These are phyloP conservation scores for Tulasnella sp. DNA, from an alignment of 768 basidiomycete genomes.

Conservation along the genomic window DNA sequence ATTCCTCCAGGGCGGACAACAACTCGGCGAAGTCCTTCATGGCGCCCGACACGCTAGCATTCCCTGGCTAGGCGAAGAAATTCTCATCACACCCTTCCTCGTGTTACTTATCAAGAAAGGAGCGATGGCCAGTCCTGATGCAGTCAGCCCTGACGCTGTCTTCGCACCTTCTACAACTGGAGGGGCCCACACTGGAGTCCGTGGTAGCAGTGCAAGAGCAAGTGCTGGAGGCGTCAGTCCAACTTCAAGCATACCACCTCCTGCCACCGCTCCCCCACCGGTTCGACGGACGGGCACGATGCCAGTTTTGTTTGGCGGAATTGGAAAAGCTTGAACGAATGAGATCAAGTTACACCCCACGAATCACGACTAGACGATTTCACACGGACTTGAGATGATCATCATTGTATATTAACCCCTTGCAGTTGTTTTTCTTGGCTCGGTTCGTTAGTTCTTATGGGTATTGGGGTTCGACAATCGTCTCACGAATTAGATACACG, in stretches of 20 bases:
- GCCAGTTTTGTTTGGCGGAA: not conserved
- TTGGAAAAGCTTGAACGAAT: not conserved
- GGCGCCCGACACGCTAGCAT: conserved; percentile 16
- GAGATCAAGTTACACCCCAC: not conserved
- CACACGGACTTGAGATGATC: not conserved
- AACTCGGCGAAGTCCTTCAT: conserved; percentile 25
- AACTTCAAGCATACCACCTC: not conserved
- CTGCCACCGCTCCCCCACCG: not conserved
- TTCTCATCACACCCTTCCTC: conserved; percentile 23
- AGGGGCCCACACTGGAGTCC: not conserved
- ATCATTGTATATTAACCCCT: not conserved
- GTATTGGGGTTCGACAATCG: not conserved
- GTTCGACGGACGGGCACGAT: conserved; percentile 1
- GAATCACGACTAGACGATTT: not conserved
- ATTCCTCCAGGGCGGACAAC: conserved; percentile 10
- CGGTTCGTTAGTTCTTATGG: not conserved
- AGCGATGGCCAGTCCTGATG: not conserved
- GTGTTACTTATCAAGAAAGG: conserved; percentile 30
- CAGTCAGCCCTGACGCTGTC: not conserved
- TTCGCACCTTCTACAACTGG: not conserved
- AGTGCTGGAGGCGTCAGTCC: not conserved
- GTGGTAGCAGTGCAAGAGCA: not conserved
- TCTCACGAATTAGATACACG: not conserved
- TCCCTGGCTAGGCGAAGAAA: conserved; percentile 21
- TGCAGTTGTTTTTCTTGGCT: not conserved